Evolutionary conservation across 306 rosid genomes (phyloP), one percentile per base, ranked within the genome.

Genomic region (Trichosanthes truncata): DNA sequence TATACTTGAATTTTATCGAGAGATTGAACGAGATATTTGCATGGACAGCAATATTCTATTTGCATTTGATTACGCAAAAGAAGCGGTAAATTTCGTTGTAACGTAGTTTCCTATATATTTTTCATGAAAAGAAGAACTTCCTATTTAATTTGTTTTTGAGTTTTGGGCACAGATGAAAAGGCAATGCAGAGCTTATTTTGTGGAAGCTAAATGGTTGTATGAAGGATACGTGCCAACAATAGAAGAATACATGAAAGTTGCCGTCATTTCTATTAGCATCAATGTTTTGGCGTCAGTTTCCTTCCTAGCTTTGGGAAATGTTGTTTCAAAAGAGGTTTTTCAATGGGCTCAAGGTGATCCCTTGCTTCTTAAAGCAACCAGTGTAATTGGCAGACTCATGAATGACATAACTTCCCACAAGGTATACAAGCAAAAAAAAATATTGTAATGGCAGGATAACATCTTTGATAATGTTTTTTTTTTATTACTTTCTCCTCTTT

Each of bases 201-300:
- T 7, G 18, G 72, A 65, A 18, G 46, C 72, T 6, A 35, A 7
- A 35, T 65, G 72, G 72, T 65, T 35, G 35, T 21, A 89, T 31
- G 55, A 62, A 9, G 76, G 82, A 20, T 33, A 69, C 45, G 23
- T 55, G 0, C 90, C 88, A 57, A 83, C 74, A 23, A 9, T 75
- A 13, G 89, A 89, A 7, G 88, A 89, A 76, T 87, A 66, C 2
- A 66, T 66, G 74, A 10, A 66, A 20, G 48, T 66, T 36, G 48
- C 29, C 11, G n/a, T 3, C 80, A 66, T 9, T 38, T 10, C 5
- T 57, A 41, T 66, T 35, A 2, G 7, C 56, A 13, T 10, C 74
- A 6, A 31, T 46, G 1, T 82, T 40, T 36, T 77, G 69, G n/a
- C 43, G 57, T 1, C 23, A 57, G 29, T 6, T 66, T 36, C 74